These are phyloP conservation scores for Urtica urens DNA, from an alignment of 306 rosid genomes.

Conservation along the genomic window DNA sequence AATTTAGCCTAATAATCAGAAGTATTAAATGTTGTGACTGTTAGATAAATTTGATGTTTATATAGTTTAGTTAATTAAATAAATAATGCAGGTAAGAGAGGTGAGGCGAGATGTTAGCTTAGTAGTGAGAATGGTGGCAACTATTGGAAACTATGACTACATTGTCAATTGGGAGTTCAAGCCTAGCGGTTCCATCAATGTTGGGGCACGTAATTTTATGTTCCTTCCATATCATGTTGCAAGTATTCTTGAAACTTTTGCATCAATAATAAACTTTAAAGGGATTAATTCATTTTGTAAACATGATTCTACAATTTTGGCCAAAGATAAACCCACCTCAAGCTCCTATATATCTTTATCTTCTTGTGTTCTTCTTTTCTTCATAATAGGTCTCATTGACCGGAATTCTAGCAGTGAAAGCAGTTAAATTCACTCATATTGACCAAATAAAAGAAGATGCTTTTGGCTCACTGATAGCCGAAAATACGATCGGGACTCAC, in stretches of 20 bases:
- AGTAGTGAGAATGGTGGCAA: slow-evolving; percentile 41
- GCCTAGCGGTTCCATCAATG: slow-evolving; percentile 48
- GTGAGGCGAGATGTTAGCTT: slow-evolving; percentile 41
- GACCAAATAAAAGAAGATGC: slow-evolving; percentile 30
- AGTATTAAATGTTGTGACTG: too few species aligned
- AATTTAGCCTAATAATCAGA: too few species aligned
- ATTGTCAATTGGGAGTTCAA: slow-evolving; percentile 56
- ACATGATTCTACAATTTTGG: too few species aligned
- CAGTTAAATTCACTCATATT: slow-evolving; percentile 22
- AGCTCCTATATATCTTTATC: too few species aligned
- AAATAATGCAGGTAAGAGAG: slow-evolving; percentile 33
- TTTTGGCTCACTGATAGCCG: slow-evolving; percentile 41
- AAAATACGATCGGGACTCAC: slow-evolving; percentile 41
- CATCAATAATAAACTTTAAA: too few species aligned
- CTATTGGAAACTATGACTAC: slow-evolving; percentile 48
- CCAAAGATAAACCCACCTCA: too few species aligned
- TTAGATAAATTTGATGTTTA: too few species aligned
- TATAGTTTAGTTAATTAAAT: not conserved
- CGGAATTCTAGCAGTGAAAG: slow-evolving; percentile 39
- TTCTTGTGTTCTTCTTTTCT: not conserved
- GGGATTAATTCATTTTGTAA: too few species aligned
- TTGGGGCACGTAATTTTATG: slow-evolving; percentile 25
- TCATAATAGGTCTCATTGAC: slow-evolving; percentile 40
- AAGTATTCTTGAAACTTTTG: too few species aligned
- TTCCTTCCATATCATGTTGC: too few species aligned